Evolutionary conservation across 2,329 filamentous ascomycete species (phyloP), one percentile per base, ranked within the genome.

Genomic region (Xylaria multiplex): DNA sequence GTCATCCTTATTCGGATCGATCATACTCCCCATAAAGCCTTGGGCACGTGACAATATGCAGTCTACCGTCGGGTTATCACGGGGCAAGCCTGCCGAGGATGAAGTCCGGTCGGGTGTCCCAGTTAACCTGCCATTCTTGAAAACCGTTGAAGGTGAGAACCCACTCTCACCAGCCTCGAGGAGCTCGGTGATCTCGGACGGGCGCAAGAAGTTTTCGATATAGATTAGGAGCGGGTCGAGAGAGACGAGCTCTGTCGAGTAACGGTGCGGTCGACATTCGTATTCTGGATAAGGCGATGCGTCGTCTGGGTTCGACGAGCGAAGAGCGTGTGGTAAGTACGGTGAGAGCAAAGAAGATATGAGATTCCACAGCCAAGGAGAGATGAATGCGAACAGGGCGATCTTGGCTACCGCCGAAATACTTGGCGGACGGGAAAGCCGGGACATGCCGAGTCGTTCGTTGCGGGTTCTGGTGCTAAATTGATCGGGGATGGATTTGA

Each of bases 211-310:
- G 60, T 76, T 67, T 70, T 79, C 79, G 73, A 82, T 80, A 69
- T 82, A 82, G 65, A 82, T 79, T 8, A 82, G 74, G 0, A 82
- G 72, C 1, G 81, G 81, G 48, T 81, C 78, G 22, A 81, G 74
- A 14, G 79, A 82, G 45, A 82, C 73, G 48, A 82, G 76, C 60
- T 81, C 77, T 0, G 79, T 81, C 4, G 72, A 75, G 71, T 82
- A 82, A 14, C 71, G 61, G 27, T 79, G 77, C 1, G 66, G 62
- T 19, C 58, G 68, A 43, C 70, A 71, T 62, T 65, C 61, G 32
- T 69, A 64, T 58, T 59, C 59, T 5, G 56, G 52, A 42, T 63
- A 57, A 22, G 66, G 49, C n/a, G 52, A 37, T 30, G 59, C 27
- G n/a, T 57, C 27, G 0, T 59, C 19, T 16, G 55, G 42, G 45